Conservation (phyloP, 1,284 basidiomycete genomes). For the Flammula alnicola region DNA sequence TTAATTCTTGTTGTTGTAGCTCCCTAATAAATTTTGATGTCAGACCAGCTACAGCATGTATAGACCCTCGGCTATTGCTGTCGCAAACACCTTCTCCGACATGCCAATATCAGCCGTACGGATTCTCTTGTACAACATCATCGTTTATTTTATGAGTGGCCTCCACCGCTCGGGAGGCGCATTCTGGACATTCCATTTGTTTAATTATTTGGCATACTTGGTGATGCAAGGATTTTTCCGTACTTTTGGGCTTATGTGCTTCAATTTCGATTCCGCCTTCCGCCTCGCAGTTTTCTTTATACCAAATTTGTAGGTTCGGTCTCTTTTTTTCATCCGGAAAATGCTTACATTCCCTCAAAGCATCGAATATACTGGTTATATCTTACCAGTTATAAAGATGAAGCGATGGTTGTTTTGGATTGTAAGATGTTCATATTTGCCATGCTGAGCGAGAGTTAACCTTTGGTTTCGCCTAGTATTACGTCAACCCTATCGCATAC, state of each 20-base stretch:
- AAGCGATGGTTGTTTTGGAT: slow-evolving; percentile 91
- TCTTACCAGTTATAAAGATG: slow-evolving; percentile 77
- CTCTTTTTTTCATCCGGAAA: background rate
- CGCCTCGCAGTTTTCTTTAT: slow-evolving; percentile 62
- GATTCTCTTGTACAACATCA: slow-evolving; percentile 67
- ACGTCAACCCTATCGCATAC: slow-evolving; percentile 80
- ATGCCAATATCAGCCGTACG: slow-evolving; percentile 74
- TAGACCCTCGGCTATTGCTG: slow-evolving; percentile 72
- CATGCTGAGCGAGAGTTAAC: background rate
- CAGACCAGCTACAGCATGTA: slow-evolving; percentile 84
- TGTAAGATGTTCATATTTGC: slow-evolving; percentile 37
- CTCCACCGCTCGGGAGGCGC: slow-evolving; percentile 64
- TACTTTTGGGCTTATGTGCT: slow-evolving; percentile 66
- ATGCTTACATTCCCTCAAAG: slow-evolving; percentile 23
- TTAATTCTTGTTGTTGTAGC: background rate
- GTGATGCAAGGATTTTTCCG: slow-evolving; percentile 80
- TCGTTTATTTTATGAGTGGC: slow-evolving; percentile 78
- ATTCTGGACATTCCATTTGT: slow-evolving; percentile 76
- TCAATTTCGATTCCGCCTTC: slow-evolving; percentile 69
- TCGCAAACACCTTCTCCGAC: slow-evolving; percentile 79
- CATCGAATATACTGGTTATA: slow-evolving; percentile 71
- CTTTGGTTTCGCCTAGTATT: slow-evolving; percentile 52
- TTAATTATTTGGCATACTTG: slow-evolving; percentile 64
- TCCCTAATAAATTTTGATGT: slow-evolving; percentile 27
- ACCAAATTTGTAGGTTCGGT: slow-evolving; percentile 55